Evolutionary conservation across 805 yeast genomes (phyloP).

Genomic region (Ogataea ramenticola): DNA sequence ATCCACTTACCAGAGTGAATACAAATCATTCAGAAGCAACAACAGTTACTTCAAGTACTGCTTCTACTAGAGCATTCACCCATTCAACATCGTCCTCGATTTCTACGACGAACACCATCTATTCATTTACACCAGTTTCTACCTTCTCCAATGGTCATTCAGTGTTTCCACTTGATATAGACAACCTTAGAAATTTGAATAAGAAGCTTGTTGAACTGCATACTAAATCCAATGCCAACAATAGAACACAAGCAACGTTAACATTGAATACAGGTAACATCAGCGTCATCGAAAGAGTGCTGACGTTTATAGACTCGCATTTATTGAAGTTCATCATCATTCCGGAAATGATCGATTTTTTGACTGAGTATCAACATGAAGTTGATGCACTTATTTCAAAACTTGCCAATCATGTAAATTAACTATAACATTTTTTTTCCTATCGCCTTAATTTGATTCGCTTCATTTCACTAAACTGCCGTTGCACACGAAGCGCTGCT

Average conservation of each 20-base stretch:
- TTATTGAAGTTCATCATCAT: not conserved
- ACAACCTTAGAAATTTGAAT: not conserved
- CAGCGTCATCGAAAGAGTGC: not conserved
- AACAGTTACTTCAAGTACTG: not conserved
- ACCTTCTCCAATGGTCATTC: not conserved
- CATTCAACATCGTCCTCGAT: too few relatives aligned
- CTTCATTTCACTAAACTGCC: too few relatives aligned
- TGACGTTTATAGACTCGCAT: not conserved
- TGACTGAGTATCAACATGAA: not conserved
- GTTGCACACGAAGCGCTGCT: too few relatives aligned
- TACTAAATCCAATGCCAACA: not conserved
- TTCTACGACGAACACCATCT: not conserved
- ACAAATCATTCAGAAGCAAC: not conserved
- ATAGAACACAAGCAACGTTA: not conserved
- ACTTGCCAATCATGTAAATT: too few relatives aligned
- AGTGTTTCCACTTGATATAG: not conserved
- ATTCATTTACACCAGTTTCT: not conserved
- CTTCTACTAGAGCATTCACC: not conserved
- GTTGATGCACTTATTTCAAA: too few relatives aligned
- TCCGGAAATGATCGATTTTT: not conserved
- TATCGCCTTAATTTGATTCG: too few relatives aligned
- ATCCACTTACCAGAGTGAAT: too few relatives aligned
- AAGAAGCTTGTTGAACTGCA: not conserved
- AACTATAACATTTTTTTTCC: not conserved
- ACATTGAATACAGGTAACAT: not conserved